phyloP scores from a whole-genome alignment of 306 rosid species.

The Coriaria nepalensis region DNA sequence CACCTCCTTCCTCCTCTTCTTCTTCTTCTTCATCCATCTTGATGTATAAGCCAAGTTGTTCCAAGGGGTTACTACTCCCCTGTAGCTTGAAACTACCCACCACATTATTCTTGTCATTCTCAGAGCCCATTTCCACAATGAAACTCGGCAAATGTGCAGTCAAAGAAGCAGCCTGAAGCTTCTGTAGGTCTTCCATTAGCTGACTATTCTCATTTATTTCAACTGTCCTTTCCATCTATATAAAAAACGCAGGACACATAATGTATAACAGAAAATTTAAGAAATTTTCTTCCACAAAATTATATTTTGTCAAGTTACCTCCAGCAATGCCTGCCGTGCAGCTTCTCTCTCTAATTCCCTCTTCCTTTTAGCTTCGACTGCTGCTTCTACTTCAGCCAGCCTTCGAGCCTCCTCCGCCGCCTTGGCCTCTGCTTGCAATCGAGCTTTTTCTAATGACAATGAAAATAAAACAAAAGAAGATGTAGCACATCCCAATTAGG shows the following conservation, averaged over 20 bases:
- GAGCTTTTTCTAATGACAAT: slow-evolving; percentile 60
- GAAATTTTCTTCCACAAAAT: slow-evolving; percentile 3
- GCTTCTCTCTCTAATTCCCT: slow-evolving; percentile 92
- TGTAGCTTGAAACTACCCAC: slow-evolving; percentile 54
- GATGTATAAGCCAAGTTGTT: slow-evolving; percentile 72
- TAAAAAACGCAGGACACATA: neutral
- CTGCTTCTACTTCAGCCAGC: slow-evolving; percentile 73
- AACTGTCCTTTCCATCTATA: slow-evolving; percentile 84
- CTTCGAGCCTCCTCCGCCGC: slow-evolving; percentile 89
- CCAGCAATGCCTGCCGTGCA: slow-evolving; percentile 75
- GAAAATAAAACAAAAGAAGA: slow-evolving; percentile 3
- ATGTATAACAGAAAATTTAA: neutral
- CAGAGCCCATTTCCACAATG: slow-evolving; percentile 43
- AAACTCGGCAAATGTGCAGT: slow-evolving; percentile 34
- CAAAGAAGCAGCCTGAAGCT: slow-evolving; percentile 46
- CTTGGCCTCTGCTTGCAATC: slow-evolving; percentile 81
- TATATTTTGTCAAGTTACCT: slow-evolving; percentile 27
- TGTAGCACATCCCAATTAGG: neutral
- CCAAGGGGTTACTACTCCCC: slow-evolving; percentile 56
- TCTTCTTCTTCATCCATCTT: slow-evolving; percentile 69
- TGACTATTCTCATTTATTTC: slow-evolving; percentile 73
- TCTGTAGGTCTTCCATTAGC: slow-evolving; percentile 70
- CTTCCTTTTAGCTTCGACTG: slow-evolving; percentile 62
- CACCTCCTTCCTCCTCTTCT: slow-evolving; percentile 37
- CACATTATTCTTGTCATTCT: slow-evolving; percentile 28